Evolutionary conservation across 1,139 yeast genomes (phyloP).

Genomic region (Pichia sp.): DNA sequence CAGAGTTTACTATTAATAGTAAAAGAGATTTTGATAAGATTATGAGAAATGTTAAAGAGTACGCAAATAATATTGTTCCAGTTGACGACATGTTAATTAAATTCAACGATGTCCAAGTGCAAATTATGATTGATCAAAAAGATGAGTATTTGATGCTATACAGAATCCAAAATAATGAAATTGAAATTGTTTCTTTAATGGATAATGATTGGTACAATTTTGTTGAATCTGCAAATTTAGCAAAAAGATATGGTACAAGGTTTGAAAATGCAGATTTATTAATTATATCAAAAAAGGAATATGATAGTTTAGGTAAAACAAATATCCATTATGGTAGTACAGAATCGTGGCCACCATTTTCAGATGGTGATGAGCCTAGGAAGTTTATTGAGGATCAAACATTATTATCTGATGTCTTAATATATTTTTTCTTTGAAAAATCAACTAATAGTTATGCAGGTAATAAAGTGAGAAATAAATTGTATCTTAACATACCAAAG

Average conservation of each 20-base stretch:
- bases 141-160: conserved; percentile 60
- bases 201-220: conserved; percentile 24
- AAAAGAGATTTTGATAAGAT: conserved; percentile 44
- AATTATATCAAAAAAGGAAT: conserved; percentile 49
- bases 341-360: conserved; percentile 76
- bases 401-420: conserved; percentile 25
- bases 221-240: conserved; percentile 31
- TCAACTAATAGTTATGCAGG: conserved; percentile 21
- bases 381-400: conserved; percentile 13
- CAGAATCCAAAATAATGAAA: conserved; percentile 64
- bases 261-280: conserved; percentile 66
- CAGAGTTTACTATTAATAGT: background rate
- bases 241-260: conserved; percentile 67
- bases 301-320: conserved; percentile 29
- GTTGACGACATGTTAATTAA: conserved; percentile 59
- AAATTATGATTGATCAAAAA: conserved; percentile 61
- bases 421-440: conserved; percentile 24
- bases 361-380: conserved; percentile 30
- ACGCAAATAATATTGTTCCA: conserved; percentile 27
- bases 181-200: conserved; percentile 56
- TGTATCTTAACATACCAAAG: conserved; percentile 62
- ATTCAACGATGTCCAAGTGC: conserved; percentile 79
- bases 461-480: conserved; percentile 32
- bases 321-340: conserved; percentile 27
- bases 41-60: conserved; percentile 39